A percentile compares a stretch with the other conserved stretches of the same genome.
phyloP scores from a whole-genome alignment of 106 monocot species.

The Narthecium ossifragum region DNA sequence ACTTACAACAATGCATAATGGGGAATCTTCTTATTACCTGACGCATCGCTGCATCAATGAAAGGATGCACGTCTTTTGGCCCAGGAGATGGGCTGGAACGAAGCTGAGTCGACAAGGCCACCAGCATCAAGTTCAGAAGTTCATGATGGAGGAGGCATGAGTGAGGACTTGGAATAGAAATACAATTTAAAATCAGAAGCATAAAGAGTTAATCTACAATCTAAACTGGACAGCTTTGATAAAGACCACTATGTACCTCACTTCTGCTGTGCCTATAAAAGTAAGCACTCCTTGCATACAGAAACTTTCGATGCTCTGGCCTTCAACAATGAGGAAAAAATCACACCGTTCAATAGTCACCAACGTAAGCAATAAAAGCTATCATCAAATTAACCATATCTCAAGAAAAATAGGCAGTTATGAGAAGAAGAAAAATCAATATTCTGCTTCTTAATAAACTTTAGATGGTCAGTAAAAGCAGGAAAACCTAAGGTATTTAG shows the following conservation, averaged over 20 bases:
- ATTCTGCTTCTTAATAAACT: no score
- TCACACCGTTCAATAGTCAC: no score
- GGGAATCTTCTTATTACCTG: slow-evolving; percentile 40
- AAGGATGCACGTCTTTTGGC: slow-evolving; percentile 73
- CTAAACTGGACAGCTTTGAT: not conserved
- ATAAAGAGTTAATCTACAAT: slow-evolving; percentile 4
- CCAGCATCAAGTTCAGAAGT: slow-evolving; percentile 84
- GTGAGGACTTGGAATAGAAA: slow-evolving; percentile 48
- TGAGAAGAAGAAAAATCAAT: no score
- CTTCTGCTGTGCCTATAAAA: slow-evolving; percentile 68
- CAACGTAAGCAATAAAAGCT: no score
- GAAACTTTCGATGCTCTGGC: slow-evolving; percentile 50
- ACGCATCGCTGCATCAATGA: slow-evolving; percentile 86
- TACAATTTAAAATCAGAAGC: slow-evolving; percentile 22
- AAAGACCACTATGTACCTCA: slow-evolving; percentile 59
- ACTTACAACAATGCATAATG: no score
- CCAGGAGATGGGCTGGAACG: slow-evolving; percentile 79
- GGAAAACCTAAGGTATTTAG: no score
- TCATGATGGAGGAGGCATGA: slow-evolving; percentile 88
- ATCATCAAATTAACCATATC: no score
- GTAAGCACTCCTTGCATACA: slow-evolving; percentile 67
- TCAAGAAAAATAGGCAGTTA: no score
- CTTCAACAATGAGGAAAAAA: slow-evolving; percentile 34
- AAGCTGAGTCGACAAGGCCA: slow-evolving; percentile 92
- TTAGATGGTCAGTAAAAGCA: no score